A percentile compares a stretch with the other conserved stretches of the same genome.
These are phyloP conservation scores for Calocera cornea DNA, from an alignment of 768 basidiomycete species.

Conservation along the genomic window DNA sequence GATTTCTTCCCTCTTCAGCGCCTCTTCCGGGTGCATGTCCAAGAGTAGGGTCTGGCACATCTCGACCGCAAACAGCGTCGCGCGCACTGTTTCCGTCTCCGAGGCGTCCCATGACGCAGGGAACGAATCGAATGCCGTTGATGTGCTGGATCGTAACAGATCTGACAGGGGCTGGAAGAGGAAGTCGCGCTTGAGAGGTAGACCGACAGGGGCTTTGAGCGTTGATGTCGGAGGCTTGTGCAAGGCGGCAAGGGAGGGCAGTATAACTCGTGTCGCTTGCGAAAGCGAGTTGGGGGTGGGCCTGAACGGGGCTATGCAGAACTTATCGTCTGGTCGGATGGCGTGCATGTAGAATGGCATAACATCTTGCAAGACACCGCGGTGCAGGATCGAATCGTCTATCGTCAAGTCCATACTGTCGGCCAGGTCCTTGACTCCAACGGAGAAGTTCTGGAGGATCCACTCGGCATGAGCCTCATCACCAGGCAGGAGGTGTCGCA, in stretches of 20 bases:
- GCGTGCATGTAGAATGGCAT: slow-evolving; percentile 46
- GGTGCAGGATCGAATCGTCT: neutral
- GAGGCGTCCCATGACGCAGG: slow-evolving; percentile 63
- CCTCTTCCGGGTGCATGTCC: slow-evolving; percentile 26
- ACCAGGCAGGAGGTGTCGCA: slow-evolving; percentile 48
- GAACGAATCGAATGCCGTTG: slow-evolving; percentile 52
- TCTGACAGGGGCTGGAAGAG: slow-evolving; percentile 55
- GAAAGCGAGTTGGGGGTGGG: slow-evolving; percentile 42
- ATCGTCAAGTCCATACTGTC: neutral
- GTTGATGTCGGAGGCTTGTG: slow-evolving; percentile 40
- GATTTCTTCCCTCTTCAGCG: slow-evolving; percentile 39
- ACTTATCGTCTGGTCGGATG: slow-evolving; percentile 30
- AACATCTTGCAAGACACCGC: slow-evolving; percentile 28
- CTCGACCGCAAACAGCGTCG: slow-evolving; percentile 48
- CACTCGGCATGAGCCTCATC: slow-evolving; percentile 49
- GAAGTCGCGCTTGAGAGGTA: slow-evolving; percentile 46
- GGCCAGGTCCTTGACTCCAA: neutral
- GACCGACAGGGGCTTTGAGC: slow-evolving; percentile 33
- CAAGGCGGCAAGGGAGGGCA: slow-evolving; percentile 25
- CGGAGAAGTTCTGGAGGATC: slow-evolving; percentile 25
- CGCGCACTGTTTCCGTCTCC: slow-evolving; percentile 63
- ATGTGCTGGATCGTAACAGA: slow-evolving; percentile 63
- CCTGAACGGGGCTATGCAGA: slow-evolving; percentile 39
- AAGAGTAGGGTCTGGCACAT: slow-evolving; percentile 35
- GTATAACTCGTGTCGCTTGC: slow-evolving; percentile 10